Evolutionary conservation across 331 rosid species (phyloP).

Genomic region (Spiraea crenata): DNA sequence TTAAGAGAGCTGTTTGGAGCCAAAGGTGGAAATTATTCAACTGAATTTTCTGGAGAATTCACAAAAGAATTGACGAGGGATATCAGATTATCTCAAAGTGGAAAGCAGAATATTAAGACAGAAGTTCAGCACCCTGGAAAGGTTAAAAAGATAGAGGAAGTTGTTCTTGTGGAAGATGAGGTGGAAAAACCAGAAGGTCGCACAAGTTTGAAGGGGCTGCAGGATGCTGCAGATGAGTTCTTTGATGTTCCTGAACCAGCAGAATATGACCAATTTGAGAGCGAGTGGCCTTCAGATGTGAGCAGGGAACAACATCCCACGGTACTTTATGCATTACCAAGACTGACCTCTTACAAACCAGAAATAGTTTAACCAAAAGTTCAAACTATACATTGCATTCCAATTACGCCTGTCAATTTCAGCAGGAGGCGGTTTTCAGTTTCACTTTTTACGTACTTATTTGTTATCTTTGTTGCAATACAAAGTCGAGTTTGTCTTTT

Average conservation of each 20-base stretch:
- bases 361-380: background rate
- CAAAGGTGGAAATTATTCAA: constrained; percentile 36
- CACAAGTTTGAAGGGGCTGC: constrained; percentile 59
- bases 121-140: constrained; percentile 32
- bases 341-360: background rate
- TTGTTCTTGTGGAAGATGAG: constrained; percentile 36
- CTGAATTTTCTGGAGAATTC: constrained; percentile 25
- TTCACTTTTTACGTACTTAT: too few relatives aligned
- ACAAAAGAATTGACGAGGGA: constrained; percentile 30
- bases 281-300: constrained; percentile 57
- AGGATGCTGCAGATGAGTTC: constrained; percentile 79
- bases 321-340: constrained; percentile 36
- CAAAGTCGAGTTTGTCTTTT: too few relatives aligned
- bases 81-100: constrained; percentile 36
- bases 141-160: constrained; percentile 33
- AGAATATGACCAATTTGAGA: constrained; percentile 46
- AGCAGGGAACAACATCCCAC: constrained; percentile 37
- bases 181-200: constrained; percentile 35
- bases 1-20: constrained; percentile 64
- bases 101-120: constrained; percentile 39
- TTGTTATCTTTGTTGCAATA: too few relatives aligned
- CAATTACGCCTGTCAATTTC: constrained; percentile 20
- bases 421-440: too few relatives aligned
- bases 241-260: constrained; percentile 85
- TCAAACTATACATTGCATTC: constrained; percentile 3